Conservation (phyloP, 768 basidiomycete genomes). For the Auricularia heimuer region DNA sequence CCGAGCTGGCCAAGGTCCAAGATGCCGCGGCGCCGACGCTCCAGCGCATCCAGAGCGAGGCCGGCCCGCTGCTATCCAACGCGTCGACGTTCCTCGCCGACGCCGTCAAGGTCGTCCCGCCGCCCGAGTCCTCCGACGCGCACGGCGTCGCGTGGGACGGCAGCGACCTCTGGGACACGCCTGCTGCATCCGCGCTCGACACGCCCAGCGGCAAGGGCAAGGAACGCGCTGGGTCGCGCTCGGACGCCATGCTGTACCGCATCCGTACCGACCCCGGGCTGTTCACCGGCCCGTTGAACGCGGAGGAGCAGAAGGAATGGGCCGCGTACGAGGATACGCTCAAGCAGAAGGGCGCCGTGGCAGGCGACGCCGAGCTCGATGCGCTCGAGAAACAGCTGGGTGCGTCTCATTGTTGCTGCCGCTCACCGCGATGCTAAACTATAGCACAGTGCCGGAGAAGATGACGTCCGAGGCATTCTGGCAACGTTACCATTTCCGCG, state of each 20-base stretch:
- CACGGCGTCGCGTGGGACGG: conserved; percentile 69
- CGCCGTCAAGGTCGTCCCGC: conserved; percentile 88
- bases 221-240: conserved; percentile 52
- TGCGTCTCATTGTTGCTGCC: conserved; percentile 22
- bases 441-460: conserved; percentile 53
- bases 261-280: conserved; percentile 68
- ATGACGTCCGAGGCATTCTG: conserved; percentile 65
- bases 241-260: conserved; percentile 64
- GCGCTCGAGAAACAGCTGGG: conserved; percentile 49
- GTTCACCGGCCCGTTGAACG: conserved; percentile 64
- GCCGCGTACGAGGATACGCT: conserved; percentile 52
- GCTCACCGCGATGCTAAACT: conserved; percentile 4
- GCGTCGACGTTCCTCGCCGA: conserved; percentile 50
- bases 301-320: conserved; percentile 43
- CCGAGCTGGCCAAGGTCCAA: conserved; percentile 37
- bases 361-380: conserved; percentile 37
- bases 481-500: conserved; percentile 85
- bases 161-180: conserved; percentile 76
- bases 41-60: conserved; percentile 68
- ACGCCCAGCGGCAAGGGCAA: conserved; percentile 22
- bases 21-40: background rate
- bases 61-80: conserved; percentile 20
- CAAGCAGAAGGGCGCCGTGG: conserved; percentile 38
- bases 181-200: conserved; percentile 23
- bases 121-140: conserved; percentile 37